Evolutionary conservation across 108 stramenopile species (phyloP).

Genomic region (Mayamaea pseudoterrestris): DNA sequence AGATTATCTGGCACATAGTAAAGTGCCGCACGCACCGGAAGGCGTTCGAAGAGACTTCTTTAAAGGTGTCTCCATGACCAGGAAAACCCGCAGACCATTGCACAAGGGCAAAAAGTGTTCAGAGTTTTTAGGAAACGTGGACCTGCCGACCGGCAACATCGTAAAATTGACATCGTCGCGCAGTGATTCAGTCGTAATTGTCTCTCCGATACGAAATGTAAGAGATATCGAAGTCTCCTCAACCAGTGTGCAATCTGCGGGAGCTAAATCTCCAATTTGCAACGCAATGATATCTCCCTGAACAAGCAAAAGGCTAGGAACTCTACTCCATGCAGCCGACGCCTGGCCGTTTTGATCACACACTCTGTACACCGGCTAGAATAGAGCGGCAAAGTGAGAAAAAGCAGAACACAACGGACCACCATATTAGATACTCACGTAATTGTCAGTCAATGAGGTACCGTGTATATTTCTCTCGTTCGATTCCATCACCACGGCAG

Average conservation of each 20-base stretch:
- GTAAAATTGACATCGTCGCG: no score
- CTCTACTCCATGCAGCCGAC: conserved; percentile 51
- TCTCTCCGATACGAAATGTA: no score
- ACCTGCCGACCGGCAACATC: conserved; percentile 44
- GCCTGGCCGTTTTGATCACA: conserved; percentile 2
- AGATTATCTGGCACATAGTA: not conserved
- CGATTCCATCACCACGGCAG: conserved; percentile 9
- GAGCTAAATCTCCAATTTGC: conserved; percentile 64
- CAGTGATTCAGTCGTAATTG: conserved; percentile 12
- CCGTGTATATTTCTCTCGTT: conserved; percentile 9
- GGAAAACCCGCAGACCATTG: conserved; percentile 52
- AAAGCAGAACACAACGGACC: conserved; percentile 3
- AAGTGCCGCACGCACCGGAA: conserved; percentile 10
- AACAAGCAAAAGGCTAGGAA: conserved; percentile 57
- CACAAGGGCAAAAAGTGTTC: conserved; percentile 44
- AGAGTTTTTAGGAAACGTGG: conserved; percentile 38
- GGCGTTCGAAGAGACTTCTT: conserved; percentile 38
- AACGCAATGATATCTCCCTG: conserved; percentile 67
- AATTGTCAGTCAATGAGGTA: conserved; percentile 46
- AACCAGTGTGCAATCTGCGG: conserved; percentile 27
- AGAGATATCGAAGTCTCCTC: conserved; percentile 1
- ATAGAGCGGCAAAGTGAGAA: no score
- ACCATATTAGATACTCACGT: conserved; percentile 46
- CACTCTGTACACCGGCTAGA: conserved; percentile 11
- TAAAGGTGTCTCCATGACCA: conserved; percentile 51